These are phyloP conservation scores for Erythrophleum ivorense DNA, from an alignment of 331 rosid species.

Conservation along the genomic window DNA sequence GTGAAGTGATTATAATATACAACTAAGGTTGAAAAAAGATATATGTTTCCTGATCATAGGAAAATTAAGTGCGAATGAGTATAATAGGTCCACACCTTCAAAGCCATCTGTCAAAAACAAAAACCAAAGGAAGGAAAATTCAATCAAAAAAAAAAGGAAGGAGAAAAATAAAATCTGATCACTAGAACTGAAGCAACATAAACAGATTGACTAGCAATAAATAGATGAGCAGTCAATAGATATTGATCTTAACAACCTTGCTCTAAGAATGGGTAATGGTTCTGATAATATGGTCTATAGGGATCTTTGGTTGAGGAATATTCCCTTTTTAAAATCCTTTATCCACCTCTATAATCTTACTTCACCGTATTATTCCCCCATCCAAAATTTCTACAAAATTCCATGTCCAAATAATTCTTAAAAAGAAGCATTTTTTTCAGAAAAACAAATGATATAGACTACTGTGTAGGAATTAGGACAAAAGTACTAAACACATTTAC, in stretches of 20 bases:
- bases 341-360: neutral
- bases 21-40: conserved; percentile 20
- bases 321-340: neutral
- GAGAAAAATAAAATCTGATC: conserved; percentile 26
- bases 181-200: conserved; percentile 33
- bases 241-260: neutral
- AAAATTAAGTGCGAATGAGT: conserved; percentile 33
- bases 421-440: neutral
- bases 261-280: neutral
- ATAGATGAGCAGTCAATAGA: conserved; percentile 18
- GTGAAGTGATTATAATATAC: conserved; percentile 21
- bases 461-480: neutral
- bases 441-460: neutral
- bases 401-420: neutral
- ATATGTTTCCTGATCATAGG: conserved; percentile 18
- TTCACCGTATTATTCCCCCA: neutral
- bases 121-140: conserved; percentile 28
- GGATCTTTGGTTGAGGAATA: neutral
- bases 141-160: conserved; percentile 1
- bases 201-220: conserved; percentile 18
- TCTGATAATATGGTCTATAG: neutral
- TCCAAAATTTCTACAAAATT: neutral
- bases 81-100: conserved; percentile 70
- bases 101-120: conserved; percentile 67
- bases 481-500: neutral